Evolutionary conservation across 208 protist genomes (phyloP), one percentile per base, ranked within the genome.

Genomic region (Lotmaria passim): DNA sequence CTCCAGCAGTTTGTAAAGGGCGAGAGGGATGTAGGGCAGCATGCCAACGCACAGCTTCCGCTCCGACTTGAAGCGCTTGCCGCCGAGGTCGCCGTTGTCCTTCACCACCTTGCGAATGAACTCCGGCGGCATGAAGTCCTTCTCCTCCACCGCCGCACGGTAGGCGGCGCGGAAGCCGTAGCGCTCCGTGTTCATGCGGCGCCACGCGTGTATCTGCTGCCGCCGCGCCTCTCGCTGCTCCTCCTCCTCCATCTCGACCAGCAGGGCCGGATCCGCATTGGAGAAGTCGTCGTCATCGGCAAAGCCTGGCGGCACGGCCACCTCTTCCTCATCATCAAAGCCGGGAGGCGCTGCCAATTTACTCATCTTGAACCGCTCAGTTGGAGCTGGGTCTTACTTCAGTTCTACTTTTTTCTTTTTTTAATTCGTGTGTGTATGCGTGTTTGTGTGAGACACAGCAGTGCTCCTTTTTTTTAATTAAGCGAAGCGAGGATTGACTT

Each of bases 1-100:
- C 84, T 99, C 99, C 3, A 99, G 82, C 30, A 99, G 89, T 91
- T 99, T 99, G 71, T 98, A 93, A 12, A 99, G 85, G 10, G 99
- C 99, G 59, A 99, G 97, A 14, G 99, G 99, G 46, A 99, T 89
- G 79, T 99, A 99, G 81, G 98, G 98, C 31, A 99, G 81, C 52
- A 99, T 98, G 23, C 98, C 99, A 7, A 99, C 93, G 73, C 99
- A 99, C 23, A 99, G 93, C 64, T 99, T 97, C 47, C 99, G 99
- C 80, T 99, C 99, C 26, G 99, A 93, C 33, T 97, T 94, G 73
- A 99, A 99, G 70, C 99, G 99, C 53, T 96, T 95, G 79, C 89
- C 97, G 21, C 91, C 95, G 86, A 99, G 98, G 86, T 99, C 99
- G 36, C 99, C 99, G 81, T 99, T 99, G 76, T 99, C 99, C 78